Evolutionary conservation across 352 stramenopile species (phyloP), one percentile per base, ranked within the genome.

Genomic region (Globisporangium nodosum): DNA sequence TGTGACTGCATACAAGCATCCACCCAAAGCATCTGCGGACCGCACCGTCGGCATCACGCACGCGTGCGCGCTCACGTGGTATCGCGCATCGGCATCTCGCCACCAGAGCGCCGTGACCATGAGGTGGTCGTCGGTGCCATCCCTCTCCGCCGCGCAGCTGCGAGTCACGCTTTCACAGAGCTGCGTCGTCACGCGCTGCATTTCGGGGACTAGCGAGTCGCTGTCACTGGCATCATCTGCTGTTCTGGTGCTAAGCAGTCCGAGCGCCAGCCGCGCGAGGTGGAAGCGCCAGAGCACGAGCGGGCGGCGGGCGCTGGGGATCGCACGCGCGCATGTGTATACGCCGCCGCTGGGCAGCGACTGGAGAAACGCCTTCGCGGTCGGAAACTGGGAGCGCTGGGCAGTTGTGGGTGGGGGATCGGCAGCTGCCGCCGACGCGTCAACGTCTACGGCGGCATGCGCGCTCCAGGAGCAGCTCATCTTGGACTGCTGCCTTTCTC

Each of bases 61-160:
- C 15, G 80, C 61, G 37, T 90, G 78, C 1, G 86, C 70, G 3
- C 69, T 69, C 49, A 89, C 61, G 24, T 47, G 60, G 37, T 70
- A 81, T 31, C n/a, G 49, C 37, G 16, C 39, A 18, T 49, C 21
- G 9, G 27, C 3, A n/a, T 37, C 16, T 7, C 16, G n/a, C 53
- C 73, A 87, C 81, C 79, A 88, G 15, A 93, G 71, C 47, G 76
- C 66, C 1, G 81, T 84, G 50, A 93, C 47, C 77, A 93, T 89
- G 21, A 72, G 61, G 39, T 92, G 77, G 20, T 47, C 30, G 12
- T 52, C 46, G 4, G 46, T 7, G 18, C 31, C 5, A 7, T 49
- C 53, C 61, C 30, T 3, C 39, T 52, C 8, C 21, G 20, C 40
- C 40, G 45, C 21, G 69, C 54, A 47, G 66, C 53, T 30, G 11